A percentile compares a stretch with the other conserved stretches of the same genome.
These are phyloP conservation scores for Alternaria brassicicola DNA, from an alignment of 2,329 filamentous ascomycete species.

Conservation along the genomic window DNA sequence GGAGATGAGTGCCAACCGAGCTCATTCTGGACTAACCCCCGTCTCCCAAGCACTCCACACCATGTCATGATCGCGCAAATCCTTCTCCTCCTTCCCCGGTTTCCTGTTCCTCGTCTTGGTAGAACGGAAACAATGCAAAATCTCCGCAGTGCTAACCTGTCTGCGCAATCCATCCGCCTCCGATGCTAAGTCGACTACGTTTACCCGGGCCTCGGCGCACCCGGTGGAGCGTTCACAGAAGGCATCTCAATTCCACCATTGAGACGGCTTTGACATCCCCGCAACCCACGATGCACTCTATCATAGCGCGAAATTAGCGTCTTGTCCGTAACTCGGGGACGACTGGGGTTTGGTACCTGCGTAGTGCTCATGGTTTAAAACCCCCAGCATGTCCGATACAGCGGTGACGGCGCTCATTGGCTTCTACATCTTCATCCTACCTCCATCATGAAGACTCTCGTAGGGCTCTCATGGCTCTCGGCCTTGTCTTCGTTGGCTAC, in stretches of 20 bases:
- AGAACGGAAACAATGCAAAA: not conserved
- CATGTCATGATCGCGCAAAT: conserved; percentile 2
- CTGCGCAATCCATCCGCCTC: conserved; percentile 14
- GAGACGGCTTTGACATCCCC: conserved; percentile 8
- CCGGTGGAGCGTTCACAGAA: conserved; percentile 9
- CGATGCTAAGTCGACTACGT: conserved; percentile 2
- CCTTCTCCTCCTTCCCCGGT: not conserved
- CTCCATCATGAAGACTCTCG: conserved; percentile 28
- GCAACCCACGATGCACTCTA: conserved; percentile 8
- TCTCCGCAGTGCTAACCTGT: conserved; percentile 6
- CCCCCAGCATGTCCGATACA: conserved; percentile 17
- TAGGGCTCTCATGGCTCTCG: conserved; percentile 33
- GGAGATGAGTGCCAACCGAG: not conserved
- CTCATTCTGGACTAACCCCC: not conserved
- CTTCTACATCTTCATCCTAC: conserved; percentile 17
- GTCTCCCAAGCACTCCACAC: not conserved
- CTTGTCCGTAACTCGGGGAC: conserved; percentile 16
- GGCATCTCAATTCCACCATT: conserved; percentile 20
- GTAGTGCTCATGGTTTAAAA: conserved; percentile 18
- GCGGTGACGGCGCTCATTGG: conserved; percentile 23
- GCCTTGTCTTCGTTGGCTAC: conserved; percentile 24
- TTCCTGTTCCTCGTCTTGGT: conserved; percentile 3
- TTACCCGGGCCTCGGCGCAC: conserved; percentile 17
- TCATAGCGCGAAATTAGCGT: conserved; percentile 19
- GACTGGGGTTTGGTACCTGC: conserved; percentile 14